A percentile compares a stretch with the other conserved stretches of the same genome.
Conservation (phyloP, 805 yeast genomes). For the Candida corydali region DNA sequence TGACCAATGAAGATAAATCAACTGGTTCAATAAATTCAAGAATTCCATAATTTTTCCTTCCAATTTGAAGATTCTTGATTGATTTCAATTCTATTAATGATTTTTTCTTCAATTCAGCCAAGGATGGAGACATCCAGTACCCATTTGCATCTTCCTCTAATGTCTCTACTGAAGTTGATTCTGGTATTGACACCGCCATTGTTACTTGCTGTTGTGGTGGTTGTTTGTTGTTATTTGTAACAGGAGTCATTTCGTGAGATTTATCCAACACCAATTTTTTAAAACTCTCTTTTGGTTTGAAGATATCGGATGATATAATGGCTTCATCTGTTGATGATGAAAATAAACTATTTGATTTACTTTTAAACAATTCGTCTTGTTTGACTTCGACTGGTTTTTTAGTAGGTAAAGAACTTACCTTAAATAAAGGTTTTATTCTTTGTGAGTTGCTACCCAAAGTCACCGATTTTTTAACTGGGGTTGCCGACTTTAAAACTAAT, state of each 20-base stretch:
- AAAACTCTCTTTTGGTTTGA: constrained; percentile 57
- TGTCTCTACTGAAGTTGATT: not conserved
- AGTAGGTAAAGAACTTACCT: constrained; percentile 16
- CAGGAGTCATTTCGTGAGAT: constrained; percentile 14
- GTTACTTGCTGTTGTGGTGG: constrained; percentile 16
- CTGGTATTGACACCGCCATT: constrained; percentile 15
- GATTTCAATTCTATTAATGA: constrained; percentile 60
- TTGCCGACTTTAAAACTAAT: constrained; percentile 19
- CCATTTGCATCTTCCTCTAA: constrained; percentile 54
- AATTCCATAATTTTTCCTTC: constrained; percentile 73
- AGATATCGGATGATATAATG: constrained; percentile 65
- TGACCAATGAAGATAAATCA: constrained; percentile 67
- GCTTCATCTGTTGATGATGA: constrained; percentile 57
- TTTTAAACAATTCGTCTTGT: constrained; percentile 10
- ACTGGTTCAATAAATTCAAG: constrained; percentile 78
- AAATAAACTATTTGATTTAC: constrained; percentile 19
- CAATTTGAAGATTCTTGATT: constrained; percentile 66
- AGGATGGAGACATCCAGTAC: constrained; percentile 82
- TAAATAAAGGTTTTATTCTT: constrained; percentile 54
- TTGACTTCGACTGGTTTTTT: constrained; percentile 9
- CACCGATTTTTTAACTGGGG: constrained; percentile 48
- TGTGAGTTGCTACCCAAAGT: constrained; percentile 52
- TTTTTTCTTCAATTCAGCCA: constrained; percentile 56
- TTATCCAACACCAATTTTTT: constrained; percentile 54
- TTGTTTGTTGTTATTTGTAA: not conserved